A percentile compares a stretch with the other conserved stretches of the same genome.
These are phyloP conservation scores for Pestalotiopsis sp. DNA, from an alignment of 2,329 filamentous ascomycete species.

Conservation along the genomic window DNA sequence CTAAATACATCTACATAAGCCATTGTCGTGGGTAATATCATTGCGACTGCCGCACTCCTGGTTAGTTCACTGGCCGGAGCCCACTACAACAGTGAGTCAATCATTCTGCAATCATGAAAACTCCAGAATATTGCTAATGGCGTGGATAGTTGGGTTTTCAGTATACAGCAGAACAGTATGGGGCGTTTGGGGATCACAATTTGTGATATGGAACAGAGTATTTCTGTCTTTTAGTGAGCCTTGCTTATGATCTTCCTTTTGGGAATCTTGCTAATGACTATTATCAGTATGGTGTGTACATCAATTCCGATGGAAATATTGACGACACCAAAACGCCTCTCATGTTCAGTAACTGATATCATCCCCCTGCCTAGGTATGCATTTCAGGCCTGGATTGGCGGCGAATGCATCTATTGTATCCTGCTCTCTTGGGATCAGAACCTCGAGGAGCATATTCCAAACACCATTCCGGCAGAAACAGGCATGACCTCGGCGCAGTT, in stretches of 20 bases:
- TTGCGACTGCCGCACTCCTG: slow-evolving; percentile 29
- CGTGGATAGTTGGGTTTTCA: neutral
- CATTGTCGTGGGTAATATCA: slow-evolving; percentile 28
- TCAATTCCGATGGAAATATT: neutral
- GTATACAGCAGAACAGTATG: neutral
- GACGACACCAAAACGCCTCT: neutral
- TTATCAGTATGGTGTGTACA: neutral
- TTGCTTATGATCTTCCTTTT: neutral
- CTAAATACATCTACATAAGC: slow-evolving; percentile 10
- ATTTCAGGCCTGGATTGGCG: slow-evolving; percentile 34
- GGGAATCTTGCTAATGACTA: neutral
- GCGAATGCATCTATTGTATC: slow-evolving; percentile 25
- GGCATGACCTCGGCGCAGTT: slow-evolving; percentile 21
- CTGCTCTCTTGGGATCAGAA: slow-evolving; percentile 15
- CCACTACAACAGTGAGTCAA: neutral
- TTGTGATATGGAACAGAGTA: slow-evolving; percentile 23
- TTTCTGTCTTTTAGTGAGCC: slow-evolving; percentile 20
- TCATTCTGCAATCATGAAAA: neutral
- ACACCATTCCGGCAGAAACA: slow-evolving; percentile 25
- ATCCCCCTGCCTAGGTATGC: slow-evolving; percentile 22
- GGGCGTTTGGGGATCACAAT: slow-evolving; percentile 24
- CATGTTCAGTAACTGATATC: neutral
- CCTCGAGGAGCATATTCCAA: slow-evolving; percentile 29
- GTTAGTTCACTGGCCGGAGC: slow-evolving; percentile 31
- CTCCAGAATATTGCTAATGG: neutral